Conservation (phyloP, 2,329 filamentous ascomycete genomes). For the Penicillium thymicola region DNA sequence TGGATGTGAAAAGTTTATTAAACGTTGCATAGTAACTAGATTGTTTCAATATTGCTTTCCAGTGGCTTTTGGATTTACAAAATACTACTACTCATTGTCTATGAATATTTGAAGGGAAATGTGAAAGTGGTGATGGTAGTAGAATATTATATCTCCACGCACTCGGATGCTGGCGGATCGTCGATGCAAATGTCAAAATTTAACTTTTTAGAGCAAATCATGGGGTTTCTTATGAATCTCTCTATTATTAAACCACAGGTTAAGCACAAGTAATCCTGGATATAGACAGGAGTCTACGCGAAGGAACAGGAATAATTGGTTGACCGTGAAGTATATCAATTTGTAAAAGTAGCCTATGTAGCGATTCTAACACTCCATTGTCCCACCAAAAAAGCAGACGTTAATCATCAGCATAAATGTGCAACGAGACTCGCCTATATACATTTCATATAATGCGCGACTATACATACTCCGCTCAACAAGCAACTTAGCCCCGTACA, state of each 20-base stretch:
- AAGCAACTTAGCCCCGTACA: constrained; percentile 28
- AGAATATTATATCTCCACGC: neutral
- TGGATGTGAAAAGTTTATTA: neutral
- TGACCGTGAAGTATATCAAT: neutral
- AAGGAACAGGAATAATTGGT: too few relatives aligned
- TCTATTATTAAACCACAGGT: too few relatives aligned
- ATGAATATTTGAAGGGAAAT: neutral
- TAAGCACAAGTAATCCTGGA: too few relatives aligned
- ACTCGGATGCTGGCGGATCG: neutral
- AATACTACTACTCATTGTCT: too few relatives aligned
- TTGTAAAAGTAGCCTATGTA: neutral
- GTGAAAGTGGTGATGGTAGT: too few relatives aligned
- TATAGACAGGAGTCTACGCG: too few relatives aligned
- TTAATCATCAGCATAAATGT: constrained; percentile 1
- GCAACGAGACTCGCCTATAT: constrained; percentile 7
- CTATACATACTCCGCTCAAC: constrained; percentile 25
- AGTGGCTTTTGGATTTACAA: too few relatives aligned
- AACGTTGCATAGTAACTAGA: neutral
- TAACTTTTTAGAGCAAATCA: neutral
- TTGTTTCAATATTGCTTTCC: neutral
- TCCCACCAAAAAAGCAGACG: neutral
- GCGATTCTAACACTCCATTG: neutral
- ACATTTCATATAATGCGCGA: constrained; percentile 21
- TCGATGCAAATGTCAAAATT: neutral
- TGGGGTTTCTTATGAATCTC: too few relatives aligned